phyloP scores from a whole-genome alignment of 108 stramenopile genomes.

The Skeletonema menzelii region DNA sequence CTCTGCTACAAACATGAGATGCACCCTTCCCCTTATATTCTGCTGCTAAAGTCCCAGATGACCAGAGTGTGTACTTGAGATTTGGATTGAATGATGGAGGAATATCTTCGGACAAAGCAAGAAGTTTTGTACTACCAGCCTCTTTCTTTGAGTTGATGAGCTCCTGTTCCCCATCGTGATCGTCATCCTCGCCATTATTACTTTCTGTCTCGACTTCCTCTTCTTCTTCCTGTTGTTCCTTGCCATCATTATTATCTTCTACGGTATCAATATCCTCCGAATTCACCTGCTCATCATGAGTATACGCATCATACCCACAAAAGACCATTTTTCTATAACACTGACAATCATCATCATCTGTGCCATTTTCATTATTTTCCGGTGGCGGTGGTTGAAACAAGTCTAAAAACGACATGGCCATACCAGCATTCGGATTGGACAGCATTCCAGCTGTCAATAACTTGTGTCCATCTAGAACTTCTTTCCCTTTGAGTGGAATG shows the following conservation, averaged over 20 bases:
- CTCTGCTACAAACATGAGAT: not conserved
- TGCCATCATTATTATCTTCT: not conserved
- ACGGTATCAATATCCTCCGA: slow-evolving; percentile 8
- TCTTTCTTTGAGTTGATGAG: not conserved
- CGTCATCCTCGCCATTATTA: slow-evolving; percentile 4
- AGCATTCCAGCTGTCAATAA: slow-evolving; percentile 44
- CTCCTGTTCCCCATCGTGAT: not conserved
- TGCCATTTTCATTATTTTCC: not conserved
- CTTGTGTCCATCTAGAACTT: slow-evolving; percentile 42
- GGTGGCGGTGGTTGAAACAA: slow-evolving; percentile 18
- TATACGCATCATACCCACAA: slow-evolving; percentile 45
- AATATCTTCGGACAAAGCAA: not conserved
- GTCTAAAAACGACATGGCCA: slow-evolving; percentile 33
- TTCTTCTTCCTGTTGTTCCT: not conserved
- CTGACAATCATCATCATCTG: slow-evolving; percentile 26
- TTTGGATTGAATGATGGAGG: not conserved
- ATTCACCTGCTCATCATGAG: slow-evolving; percentile 17
- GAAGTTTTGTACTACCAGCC: not conserved
- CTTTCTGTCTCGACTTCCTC: not conserved
- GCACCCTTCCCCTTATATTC: not conserved
- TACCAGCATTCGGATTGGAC: slow-evolving; percentile 19
- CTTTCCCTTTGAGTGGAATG: slow-evolving; percentile 22
- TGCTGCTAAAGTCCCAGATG: slow-evolving; percentile 5
- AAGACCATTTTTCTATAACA: slow-evolving; percentile 50
- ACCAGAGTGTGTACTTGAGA: slow-evolving; percentile 42